These are phyloP conservation scores for Begonia masoniana DNA, from an alignment of 306 rosid species.

Conservation along the genomic window DNA sequence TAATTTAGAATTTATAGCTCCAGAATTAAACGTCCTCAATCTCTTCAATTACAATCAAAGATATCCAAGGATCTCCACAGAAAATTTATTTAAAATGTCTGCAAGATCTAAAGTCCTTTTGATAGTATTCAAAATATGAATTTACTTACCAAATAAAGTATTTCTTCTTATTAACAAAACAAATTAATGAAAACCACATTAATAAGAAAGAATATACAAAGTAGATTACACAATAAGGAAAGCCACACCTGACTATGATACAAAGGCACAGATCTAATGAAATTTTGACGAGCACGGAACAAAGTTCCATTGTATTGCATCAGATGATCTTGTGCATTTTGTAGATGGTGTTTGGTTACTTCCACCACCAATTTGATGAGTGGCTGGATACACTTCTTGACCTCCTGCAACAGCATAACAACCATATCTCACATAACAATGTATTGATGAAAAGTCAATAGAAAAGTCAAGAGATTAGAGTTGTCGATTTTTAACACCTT, in stretches of 20 bases:
- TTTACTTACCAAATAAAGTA: background rate
- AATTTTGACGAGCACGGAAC: constrained; percentile 3
- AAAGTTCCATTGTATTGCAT: constrained; percentile 3
- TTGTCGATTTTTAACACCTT: constrained; percentile 6
- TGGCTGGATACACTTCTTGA: constrained; percentile 9
- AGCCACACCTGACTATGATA: constrained; percentile 27
- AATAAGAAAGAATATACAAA: background rate
- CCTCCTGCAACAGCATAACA: constrained; percentile 18
- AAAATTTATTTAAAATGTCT: too few species aligned
- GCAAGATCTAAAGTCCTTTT: too few species aligned
- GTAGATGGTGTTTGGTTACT: constrained; percentile 14
- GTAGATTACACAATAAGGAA: background rate
- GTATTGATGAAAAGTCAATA: constrained; percentile 17
- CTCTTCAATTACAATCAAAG: too few species aligned
- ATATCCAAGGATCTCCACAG: too few species aligned
- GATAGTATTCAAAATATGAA: too few species aligned
- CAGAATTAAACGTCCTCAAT: too few species aligned
- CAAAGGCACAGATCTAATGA: constrained; percentile 11
- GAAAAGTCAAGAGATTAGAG: constrained; percentile 6
- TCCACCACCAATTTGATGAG: constrained; percentile 10
- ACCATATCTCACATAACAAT: background rate
- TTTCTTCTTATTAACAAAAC: background rate
- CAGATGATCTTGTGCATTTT: constrained; percentile 6
- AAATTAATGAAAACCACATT: background rate
- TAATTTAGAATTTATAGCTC: too few species aligned